A percentile compares a stretch with the other conserved stretches of the same genome.
Conservation (phyloP, 352 stramenopile genomes). For the Stramenopiles sp. region DNA sequence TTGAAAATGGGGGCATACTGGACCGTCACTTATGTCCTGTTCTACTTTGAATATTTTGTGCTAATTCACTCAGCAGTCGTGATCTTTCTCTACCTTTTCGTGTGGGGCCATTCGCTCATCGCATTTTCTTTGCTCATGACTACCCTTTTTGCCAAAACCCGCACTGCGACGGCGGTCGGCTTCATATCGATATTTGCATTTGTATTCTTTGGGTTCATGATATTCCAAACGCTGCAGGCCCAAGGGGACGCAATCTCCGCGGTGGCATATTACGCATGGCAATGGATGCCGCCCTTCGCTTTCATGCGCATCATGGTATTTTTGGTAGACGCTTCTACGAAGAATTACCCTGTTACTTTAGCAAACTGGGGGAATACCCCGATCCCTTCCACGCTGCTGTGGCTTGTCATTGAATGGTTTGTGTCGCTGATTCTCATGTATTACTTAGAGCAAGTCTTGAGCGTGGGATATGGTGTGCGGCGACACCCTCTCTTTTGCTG, state of each 20-base stretch:
- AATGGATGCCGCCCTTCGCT: background rate
- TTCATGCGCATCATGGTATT: slow-evolving; percentile 3
- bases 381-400: background rate
- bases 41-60: slow-evolving; percentile 3
- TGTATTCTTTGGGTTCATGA: background rate
- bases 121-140: background rate
- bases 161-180: background rate
- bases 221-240: background rate
- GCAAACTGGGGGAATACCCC: background rate
- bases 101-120: background rate
- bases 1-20: background rate
- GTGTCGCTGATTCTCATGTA: background rate
- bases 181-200: background rate
- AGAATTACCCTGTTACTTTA: background rate
- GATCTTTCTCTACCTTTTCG: background rate
- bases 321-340: background rate
- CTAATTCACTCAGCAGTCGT: background rate
- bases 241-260: background rate
- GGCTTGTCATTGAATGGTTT: background rate
- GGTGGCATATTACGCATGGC: background rate
- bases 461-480: background rate
- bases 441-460: slow-evolving; percentile 3
- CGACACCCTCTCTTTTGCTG: background rate
- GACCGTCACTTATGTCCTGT: background rate
- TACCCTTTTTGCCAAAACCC: background rate